A percentile compares a stretch with the other conserved stretches of the same genome.
Conservation (phyloP, 768 basidiomycete genomes). For the Xerocomellus intermedius region DNA sequence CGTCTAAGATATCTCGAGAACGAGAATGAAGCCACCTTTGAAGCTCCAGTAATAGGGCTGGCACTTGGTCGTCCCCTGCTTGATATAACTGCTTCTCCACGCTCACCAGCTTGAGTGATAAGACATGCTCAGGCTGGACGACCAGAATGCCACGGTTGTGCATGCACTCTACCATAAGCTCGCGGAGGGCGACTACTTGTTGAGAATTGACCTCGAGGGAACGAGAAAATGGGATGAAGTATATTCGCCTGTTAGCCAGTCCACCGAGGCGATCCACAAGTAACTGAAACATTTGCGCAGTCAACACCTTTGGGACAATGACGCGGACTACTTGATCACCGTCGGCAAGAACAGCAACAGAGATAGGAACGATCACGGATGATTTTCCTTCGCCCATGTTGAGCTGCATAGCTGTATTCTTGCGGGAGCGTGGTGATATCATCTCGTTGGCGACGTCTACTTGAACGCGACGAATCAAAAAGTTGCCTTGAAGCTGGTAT, state of each 20-base stretch:
- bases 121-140: slow-evolving; percentile 51
- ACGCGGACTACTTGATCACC: slow-evolving; percentile 46
- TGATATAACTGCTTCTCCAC: slow-evolving; percentile 35
- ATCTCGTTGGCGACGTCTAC: slow-evolving; percentile 43
- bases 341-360: slow-evolving; percentile 40
- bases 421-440: slow-evolving; percentile 38
- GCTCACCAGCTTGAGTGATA: slow-evolving; percentile 49
- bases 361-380: slow-evolving; percentile 47
- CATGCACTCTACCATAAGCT: slow-evolving; percentile 40
- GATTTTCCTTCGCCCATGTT: slow-evolving; percentile 63
- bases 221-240: slow-evolving; percentile 51
- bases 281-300: slow-evolving; percentile 49
- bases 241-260: slow-evolving; percentile 46
- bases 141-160: slow-evolving; percentile 42
- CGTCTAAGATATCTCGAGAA: slow-evolving; percentile 31
- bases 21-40: slow-evolving; percentile 25
- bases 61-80: neutral
- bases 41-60: slow-evolving; percentile 25
- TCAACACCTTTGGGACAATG: slow-evolving; percentile 48
- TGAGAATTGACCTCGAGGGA: slow-evolving; percentile 24
- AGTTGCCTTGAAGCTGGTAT: slow-evolving; percentile 44
- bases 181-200: slow-evolving; percentile 24
- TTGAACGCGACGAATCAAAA: slow-evolving; percentile 45
- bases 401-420: slow-evolving; percentile 46
- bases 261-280: slow-evolving; percentile 44